Base-by-base conservation (phyloP, 768 basidiomycete genomes). In the Holtermannia corniformis region DNA sequence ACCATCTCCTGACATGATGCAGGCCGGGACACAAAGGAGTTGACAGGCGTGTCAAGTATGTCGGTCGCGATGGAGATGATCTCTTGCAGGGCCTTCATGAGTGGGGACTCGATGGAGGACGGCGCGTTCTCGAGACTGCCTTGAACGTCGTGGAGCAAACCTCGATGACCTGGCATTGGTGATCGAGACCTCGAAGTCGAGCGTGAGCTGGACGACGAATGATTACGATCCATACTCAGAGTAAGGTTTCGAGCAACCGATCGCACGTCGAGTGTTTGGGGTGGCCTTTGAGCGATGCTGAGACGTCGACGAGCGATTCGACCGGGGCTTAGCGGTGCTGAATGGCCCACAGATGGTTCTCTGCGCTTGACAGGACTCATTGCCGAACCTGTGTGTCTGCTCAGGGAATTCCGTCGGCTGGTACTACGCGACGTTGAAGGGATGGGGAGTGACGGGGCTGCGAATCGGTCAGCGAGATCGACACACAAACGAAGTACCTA, bases 151-250 rank as follows among this genome's bases (percentile, higher is more conserved):
- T 41, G 14, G 20, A 56, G 28, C 22, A 56, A 5, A 43, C 69
- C 80, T 82, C 56, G 77, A 72, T 72, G 83, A 37, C 82, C 80
- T 10, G 90, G 90, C 49, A 95, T 78, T 1, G 91, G 92, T 0
- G 95, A 96, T 41, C 91, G 81, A 4, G 93, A 97, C 44, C 92
- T 84, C 50, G 93, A 96, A 19, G 86, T 90, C 7, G 91, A 95
- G 27, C 93, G 85, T 20, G 93, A 97, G 66, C 84, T 65, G 1
- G 59, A 52, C 43, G 49, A 59, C 20, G 66, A 71, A 16, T 55
- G 49, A 12, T 57, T 51, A 19, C 59, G 59, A 41, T 65, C 61
- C 21, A 63, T 24, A 41, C 59, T 58, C 20, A 61, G 49, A 47
- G 55, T 56, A 52, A 61, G 24, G 46, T 62, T 55, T 3, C 61